Evolutionary conservation across 257 asterid species (phyloP), one percentile per base, ranked within the genome.

Genomic region (Misopates orontium): DNA sequence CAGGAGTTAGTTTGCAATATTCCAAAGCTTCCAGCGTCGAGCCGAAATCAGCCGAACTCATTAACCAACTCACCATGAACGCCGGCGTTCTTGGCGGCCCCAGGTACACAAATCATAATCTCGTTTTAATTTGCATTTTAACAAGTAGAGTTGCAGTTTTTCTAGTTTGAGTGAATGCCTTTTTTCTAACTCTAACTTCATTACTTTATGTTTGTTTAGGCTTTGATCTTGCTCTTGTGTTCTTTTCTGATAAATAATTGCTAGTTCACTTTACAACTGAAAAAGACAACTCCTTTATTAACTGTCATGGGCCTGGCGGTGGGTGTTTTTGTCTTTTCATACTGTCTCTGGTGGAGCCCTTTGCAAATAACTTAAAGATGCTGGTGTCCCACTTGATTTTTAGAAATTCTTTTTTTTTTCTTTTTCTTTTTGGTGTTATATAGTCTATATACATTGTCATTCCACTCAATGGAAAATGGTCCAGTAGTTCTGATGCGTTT

Each of bases 61-160:
- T 87, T 16, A 83, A 80, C 51, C 89, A 81, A 56, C 87, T 87
- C 57, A 87, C 91, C 67, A 79, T 78, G 79, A 84, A 84, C 40
- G 85, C 86, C 23, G 95, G 95, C 20, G 91, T 83, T 72, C 69
- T 87, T 72, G 95, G 95, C 31, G 95, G 81, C 55, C 84, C 79
- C 47, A 82, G 87, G 90, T 84, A 84, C 60, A 14, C 28, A 49
- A 28, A 58, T 20, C 3, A 21, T n/a, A 39, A 58, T 8, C 20
- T 40, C 52, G 9, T 60, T 60, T 39, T 4, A 60, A 21, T 41
- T 14, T 60, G 42, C 42, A 36, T 36, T 3, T 28, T 36, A 36
- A 36, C 42, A 5, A 36, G 8, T 45, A 45, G 6, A 14, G 19
- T 45, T 45, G 7, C 8, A 45, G 42, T 36, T 45, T n/a, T 45